phyloP scores from a whole-genome alignment of 1,139 yeast genomes.

The Saccharomycopsis hybrid region DNA sequence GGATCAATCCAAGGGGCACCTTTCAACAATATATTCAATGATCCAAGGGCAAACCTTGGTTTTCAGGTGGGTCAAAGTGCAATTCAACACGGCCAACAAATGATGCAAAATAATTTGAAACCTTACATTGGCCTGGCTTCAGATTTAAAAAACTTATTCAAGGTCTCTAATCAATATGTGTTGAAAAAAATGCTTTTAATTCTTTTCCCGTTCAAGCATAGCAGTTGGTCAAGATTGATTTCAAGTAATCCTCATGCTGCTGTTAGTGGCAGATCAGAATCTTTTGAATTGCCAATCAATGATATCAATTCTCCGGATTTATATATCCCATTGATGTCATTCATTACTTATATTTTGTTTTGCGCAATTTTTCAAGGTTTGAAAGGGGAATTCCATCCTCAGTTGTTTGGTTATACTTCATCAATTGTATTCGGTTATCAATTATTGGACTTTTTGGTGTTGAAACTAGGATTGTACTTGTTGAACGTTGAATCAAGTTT shows the following conservation, averaged over 20 bases:
- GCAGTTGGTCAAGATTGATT: conserved; percentile 60
- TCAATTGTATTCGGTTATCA: conserved; percentile 85
- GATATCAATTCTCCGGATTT: conserved; percentile 95
- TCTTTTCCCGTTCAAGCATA: conserved; percentile 80
- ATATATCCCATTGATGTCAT: conserved; percentile 92
- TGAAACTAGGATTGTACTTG: conserved; percentile 59
- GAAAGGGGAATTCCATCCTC: conserved; percentile 89
- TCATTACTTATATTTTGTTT: conserved; percentile 77
- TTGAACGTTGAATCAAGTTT: conserved; percentile 51
- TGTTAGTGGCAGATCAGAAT: conserved; percentile 34
- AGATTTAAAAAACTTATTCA: conserved; percentile 77
- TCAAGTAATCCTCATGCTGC: conserved; percentile 25
- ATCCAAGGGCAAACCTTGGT: conserved; percentile 81
- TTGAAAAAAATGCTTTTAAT: conserved; percentile 65
- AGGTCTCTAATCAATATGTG: conserved; percentile 86
- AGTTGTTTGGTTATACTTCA: conserved; percentile 83
- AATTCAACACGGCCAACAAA: conserved; percentile 59
- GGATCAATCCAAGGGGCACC: conserved; percentile 19
- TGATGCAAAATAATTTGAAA: conserved; percentile 63
- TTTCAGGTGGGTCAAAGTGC: conserved; percentile 87
- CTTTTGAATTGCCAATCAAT: conserved; percentile 65
- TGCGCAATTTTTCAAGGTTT: conserved; percentile 86
- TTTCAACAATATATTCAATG: conserved; percentile 47
- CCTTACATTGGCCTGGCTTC: conserved; percentile 35
- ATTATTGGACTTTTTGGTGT: conserved; percentile 56